These are phyloP conservation scores for Claviceps spartinae DNA, from an alignment of 2,329 filamentous ascomycete species.

Conservation along the genomic window DNA sequence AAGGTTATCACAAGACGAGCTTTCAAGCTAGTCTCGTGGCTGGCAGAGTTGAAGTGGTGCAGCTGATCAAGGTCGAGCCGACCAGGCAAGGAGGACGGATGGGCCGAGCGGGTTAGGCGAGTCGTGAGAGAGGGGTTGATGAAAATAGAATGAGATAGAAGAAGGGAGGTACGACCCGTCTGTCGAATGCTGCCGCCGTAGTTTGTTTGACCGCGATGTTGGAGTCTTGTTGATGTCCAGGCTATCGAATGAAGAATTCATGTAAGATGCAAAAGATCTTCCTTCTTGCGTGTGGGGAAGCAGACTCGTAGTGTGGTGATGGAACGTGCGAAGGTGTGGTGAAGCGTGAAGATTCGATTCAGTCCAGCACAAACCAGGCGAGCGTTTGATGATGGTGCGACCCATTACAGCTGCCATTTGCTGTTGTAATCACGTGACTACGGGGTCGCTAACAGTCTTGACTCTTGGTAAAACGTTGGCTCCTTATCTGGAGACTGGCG, in stretches of 20 bases:
- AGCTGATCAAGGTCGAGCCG: neutral
- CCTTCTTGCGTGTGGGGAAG: constrained; percentile 7
- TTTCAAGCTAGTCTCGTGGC: neutral
- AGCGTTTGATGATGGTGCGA: constrained; percentile 17
- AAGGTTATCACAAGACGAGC: constrained; percentile 10
- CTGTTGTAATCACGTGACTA: constrained; percentile 20
- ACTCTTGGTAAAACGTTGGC: neutral
- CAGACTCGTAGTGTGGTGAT: constrained; percentile 1
- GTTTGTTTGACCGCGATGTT: neutral
- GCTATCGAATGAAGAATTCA: neutral
- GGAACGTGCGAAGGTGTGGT: constrained; percentile 3
- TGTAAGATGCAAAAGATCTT: constrained; percentile 9
- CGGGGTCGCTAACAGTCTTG: constrained; percentile 13
- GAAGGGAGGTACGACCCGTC: neutral
- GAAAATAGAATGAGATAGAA: neutral
- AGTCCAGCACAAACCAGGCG: constrained; percentile 1
- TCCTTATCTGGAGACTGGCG: too few species aligned
- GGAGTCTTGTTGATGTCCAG: neutral
- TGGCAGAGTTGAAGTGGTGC: neutral
- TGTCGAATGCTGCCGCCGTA: neutral
- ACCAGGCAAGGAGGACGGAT: neutral
- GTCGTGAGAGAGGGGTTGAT: neutral
- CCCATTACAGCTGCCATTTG: constrained; percentile 11
- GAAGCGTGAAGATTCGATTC: constrained; percentile 2
- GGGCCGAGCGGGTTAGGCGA: neutral